Percentiles rank a stretch among this genome's conserved stretches.
Evolutionary conservation across 192 early-diverging fungal genomes (phyloP).

Genomic region (Rhizoclosmatium sp.): DNA sequence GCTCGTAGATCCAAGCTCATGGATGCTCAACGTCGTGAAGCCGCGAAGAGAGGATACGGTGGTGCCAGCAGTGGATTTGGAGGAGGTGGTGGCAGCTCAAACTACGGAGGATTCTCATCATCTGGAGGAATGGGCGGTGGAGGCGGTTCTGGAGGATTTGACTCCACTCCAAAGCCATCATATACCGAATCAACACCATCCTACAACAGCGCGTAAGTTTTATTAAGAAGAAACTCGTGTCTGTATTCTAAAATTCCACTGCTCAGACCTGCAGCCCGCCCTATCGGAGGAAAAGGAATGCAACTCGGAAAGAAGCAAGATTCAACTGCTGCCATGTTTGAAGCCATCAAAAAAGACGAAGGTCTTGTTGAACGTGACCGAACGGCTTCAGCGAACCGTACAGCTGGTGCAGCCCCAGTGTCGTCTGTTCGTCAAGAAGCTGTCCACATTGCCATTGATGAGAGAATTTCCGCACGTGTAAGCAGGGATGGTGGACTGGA

Average conservation of each 20-base stretch:
- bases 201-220: constrained; percentile 29
- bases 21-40: constrained; percentile 88
- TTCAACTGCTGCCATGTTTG: constrained; percentile 73
- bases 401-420: constrained; percentile 37
- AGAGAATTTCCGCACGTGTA: constrained; percentile 83
- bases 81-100: constrained; percentile 51
- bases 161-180: constrained; percentile 37
- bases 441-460: constrained; percentile 87
- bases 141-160: constrained; percentile 53
- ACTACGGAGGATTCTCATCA: constrained; percentile 30
- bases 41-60: constrained; percentile 51
- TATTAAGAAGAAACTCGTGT: not conserved
- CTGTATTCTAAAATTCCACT: not conserved
- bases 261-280: constrained; percentile 30
- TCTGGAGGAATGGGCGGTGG: constrained; percentile 54
- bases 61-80: constrained; percentile 51
- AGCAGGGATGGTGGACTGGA: constrained; percentile 93
- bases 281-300: constrained; percentile 77
- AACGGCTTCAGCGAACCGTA: not conserved
- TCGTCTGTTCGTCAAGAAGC: constrained; percentile 47
- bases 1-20: constrained; percentile 90
- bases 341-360: constrained; percentile 85
- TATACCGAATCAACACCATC: constrained; percentile 34
- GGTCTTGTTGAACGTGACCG: constrained; percentile 59
- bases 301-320: constrained; percentile 92